Evolutionary conservation across 345 rosid genomes (phyloP).

Genomic region (Eucalyptus cladocalyx): DNA sequence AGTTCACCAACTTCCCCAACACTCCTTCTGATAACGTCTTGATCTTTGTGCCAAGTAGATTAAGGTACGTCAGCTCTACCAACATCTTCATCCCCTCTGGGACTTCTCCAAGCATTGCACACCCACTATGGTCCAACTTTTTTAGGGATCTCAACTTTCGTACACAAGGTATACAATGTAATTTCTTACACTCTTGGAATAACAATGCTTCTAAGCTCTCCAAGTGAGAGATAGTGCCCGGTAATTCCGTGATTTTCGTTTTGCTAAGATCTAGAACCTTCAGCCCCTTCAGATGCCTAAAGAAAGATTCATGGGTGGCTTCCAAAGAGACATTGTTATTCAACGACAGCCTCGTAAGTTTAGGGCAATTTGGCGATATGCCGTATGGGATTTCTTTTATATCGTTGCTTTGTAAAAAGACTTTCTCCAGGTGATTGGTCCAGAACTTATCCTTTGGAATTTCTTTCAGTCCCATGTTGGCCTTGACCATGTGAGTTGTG

Average conservation of each 20-base stretch:
- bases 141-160: background rate
- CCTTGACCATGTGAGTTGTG: background rate
- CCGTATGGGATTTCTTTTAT: background rate
- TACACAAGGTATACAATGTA: background rate
- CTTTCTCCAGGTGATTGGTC: background rate
- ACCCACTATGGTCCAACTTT: background rate
- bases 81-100: conserved; percentile 3
- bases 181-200: fast-evolving
- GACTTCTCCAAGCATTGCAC: background rate
- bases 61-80: background rate
- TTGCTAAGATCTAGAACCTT: background rate
- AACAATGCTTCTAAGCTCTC: background rate
- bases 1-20: background rate
- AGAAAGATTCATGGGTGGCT: background rate
- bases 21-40: background rate
- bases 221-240: background rate
- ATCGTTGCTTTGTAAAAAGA: background rate
- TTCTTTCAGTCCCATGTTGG: fast-evolving
- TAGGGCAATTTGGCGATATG: background rate
- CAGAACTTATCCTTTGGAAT: background rate
- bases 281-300: background rate
- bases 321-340: fast-evolving
- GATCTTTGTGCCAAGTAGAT: background rate
- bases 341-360: background rate
- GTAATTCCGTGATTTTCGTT: background rate